phyloP scores from a whole-genome alignment of 345 rosid genomes.

The Pistacia integerrima region DNA sequence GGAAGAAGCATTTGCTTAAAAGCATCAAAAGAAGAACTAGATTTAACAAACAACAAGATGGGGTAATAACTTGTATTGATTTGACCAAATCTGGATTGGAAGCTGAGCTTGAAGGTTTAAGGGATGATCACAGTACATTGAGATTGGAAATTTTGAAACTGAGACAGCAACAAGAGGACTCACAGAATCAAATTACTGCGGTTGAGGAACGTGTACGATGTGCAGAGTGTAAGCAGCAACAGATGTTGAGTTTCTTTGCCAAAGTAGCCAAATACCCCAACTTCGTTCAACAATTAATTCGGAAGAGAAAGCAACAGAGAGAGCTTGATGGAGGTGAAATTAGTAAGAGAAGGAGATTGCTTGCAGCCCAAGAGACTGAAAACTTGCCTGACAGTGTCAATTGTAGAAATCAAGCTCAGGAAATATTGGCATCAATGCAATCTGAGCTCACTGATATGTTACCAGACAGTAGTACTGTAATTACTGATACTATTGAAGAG shows the following conservation, averaged over 20 bases:
- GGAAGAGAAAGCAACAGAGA: conserved; percentile 42
- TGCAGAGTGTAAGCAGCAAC: conserved; percentile 50
- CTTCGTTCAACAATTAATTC: conserved; percentile 42
- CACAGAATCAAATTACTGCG: conserved; percentile 32
- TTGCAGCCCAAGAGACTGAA: conserved; percentile 22
- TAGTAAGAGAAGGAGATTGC: conserved; percentile 43
- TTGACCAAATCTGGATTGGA: conserved; percentile 21
- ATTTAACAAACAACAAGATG: conserved; percentile 31
- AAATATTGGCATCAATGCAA: conserved; percentile 37
- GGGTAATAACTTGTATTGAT: background rate
- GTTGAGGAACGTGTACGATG: conserved; percentile 42
- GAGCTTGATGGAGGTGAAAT: conserved; percentile 35
- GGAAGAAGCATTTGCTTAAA: conserved; percentile 63
- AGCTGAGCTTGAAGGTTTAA: conserved; percentile 39
- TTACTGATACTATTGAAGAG: conserved; percentile 13
- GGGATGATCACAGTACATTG: conserved; percentile 41
- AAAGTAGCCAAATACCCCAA: conserved; percentile 43
- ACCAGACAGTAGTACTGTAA: conserved; percentile 18
- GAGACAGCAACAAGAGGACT: conserved; percentile 44
- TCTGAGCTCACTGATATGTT: conserved; percentile 32
- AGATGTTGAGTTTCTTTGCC: conserved; percentile 49
- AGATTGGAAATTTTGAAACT: conserved; percentile 47
- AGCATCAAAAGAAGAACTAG: conserved; percentile 58
- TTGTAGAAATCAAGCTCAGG: conserved; percentile 31
- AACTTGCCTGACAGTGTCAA: conserved; percentile 13